Evolutionary conservation across 345 rosid genomes (phyloP).

Genomic region (Acer yangbiense): DNA sequence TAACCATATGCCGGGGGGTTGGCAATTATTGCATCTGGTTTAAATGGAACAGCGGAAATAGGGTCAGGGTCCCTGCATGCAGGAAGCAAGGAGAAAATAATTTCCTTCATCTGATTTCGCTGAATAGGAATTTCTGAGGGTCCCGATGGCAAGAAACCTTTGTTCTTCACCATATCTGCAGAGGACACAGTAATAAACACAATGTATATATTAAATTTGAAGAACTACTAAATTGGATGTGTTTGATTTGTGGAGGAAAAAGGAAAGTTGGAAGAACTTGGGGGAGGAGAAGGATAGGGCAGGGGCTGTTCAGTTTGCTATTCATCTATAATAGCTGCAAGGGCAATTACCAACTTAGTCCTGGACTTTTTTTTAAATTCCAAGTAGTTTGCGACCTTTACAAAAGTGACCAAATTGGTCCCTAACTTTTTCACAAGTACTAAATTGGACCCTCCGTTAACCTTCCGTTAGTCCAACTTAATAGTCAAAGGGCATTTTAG

Average conservation of each 20-base stretch:
- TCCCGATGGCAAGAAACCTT: conserved; percentile 65
- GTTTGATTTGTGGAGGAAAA: not conserved
- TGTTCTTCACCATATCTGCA: conserved; percentile 69
- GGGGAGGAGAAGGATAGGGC: not conserved
- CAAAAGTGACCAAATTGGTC: too few relatives aligned
- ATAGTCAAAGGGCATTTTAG: too few relatives aligned
- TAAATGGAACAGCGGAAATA: conserved; percentile 32
- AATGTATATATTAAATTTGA: not conserved
- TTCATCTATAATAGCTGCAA: not conserved
- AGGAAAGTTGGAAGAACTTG: not conserved
- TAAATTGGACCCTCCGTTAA: too few relatives aligned
- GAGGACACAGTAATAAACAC: not conserved
- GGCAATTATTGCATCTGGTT: conserved; percentile 56
- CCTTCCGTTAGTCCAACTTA: too few relatives aligned
- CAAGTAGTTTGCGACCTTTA: too few relatives aligned
- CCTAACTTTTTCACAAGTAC: too few relatives aligned
- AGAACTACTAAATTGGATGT: conserved; percentile 1
- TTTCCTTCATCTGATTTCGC: conserved; percentile 49
- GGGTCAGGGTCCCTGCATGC: conserved; percentile 56
- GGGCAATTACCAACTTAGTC: too few relatives aligned
- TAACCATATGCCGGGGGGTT: conserved; percentile 67
- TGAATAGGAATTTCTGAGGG: conserved; percentile 58
- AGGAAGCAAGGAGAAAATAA: conserved; percentile 49
- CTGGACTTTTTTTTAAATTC: too few relatives aligned
- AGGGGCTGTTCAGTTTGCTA: not conserved